Evolutionary conservation across 805 yeast genomes (phyloP), one percentile per base, ranked within the genome.

Genomic region (Saccharomycopsis sp.): DNA sequence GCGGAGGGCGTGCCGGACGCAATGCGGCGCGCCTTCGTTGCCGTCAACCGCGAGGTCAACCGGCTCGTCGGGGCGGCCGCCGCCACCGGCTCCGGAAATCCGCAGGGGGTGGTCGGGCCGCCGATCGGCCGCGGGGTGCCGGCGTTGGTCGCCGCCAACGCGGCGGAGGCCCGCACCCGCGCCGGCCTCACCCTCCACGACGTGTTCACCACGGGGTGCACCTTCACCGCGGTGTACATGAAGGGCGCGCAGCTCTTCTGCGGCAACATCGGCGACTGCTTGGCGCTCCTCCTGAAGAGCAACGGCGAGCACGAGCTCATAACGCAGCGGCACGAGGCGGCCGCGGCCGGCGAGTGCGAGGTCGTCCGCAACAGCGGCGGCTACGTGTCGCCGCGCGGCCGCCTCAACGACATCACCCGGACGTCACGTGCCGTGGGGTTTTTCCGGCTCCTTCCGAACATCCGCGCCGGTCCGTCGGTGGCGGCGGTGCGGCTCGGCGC

Each of bases 401-500:
- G 86, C 61, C 77, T 91, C 51, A 97, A 92, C 69, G 95, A 95
- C 47, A 84, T 82, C 29, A 78, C 89, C 15, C 85, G 83, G 53
- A 88, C 91, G 53, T 89, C 97, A 1, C 80, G 98, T 64, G 96
- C 97, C 34, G 91, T 90, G 55, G 99, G 99, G 0, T 91, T 87
- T 67, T 86, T 87, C 69, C 87, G 87, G 63, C 77, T 86, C 62
- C 76, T 91, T 50, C 97, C 97, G 1, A 96, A 90, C 67, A 82
- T 92, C 24, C 90, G 87, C 67, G 87, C 96, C 0, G 90, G 89
- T 1, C 97, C 99, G 1, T 87, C 85, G 65, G 83, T 90, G 24
- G 76, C 83, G 14, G 83, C 81, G 55, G 73, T 82, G 21, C 76
- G 79, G 29, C 69, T 89, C 34, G 76, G 86, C 0, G 81, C 82